Evolutionary conservation across 768 basidiomycete species (phyloP).

Genomic region (Phlebiopsis gigantea): DNA sequence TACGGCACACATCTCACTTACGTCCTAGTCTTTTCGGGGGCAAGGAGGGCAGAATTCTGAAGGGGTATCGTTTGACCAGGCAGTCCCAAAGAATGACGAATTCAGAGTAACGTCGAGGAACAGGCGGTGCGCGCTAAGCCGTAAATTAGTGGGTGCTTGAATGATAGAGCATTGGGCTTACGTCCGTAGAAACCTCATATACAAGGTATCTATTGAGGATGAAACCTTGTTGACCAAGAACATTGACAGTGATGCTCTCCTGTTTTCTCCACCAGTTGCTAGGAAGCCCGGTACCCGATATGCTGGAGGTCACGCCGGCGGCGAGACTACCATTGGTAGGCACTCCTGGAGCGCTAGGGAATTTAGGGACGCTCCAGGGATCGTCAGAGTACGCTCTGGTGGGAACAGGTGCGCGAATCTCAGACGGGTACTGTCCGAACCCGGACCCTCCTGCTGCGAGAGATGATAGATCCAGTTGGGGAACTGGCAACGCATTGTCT

Average conservation of each 20-base stretch:
- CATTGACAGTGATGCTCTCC: constrained; percentile 62
- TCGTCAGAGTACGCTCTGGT: constrained; percentile 58
- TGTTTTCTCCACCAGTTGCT: constrained; percentile 86
- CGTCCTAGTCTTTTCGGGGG: constrained; percentile 93
- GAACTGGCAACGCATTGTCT: constrained; percentile 74
- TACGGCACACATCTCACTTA: constrained; percentile 34
- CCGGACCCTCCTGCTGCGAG: constrained; percentile 50
- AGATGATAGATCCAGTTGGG: constrained; percentile 57
- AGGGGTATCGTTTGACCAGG: constrained; percentile 83
- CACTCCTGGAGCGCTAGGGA: constrained; percentile 13
- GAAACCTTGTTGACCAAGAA: constrained; percentile 89
- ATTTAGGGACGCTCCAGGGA: constrained; percentile 37
- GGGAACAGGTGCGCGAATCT: constrained; percentile 31
- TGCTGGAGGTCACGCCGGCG: constrained; percentile 49
- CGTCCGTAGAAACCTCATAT: constrained; percentile 77
- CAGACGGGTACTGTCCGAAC: constrained; percentile 31
- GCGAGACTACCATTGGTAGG: constrained; percentile 20
- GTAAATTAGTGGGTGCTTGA: neutral
- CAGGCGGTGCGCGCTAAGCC: constrained; percentile 56
- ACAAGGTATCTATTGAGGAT: constrained; percentile 84
- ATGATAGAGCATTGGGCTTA: constrained; percentile 32
- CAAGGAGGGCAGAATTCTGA: constrained; percentile 79
- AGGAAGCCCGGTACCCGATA: constrained; percentile 69
- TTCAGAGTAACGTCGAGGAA: constrained; percentile 87
- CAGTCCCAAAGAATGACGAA: constrained; percentile 90